Evolutionary conservation across 352 stramenopile genomes (phyloP).

Genomic region (Phytophthora pseudosyringae): DNA sequence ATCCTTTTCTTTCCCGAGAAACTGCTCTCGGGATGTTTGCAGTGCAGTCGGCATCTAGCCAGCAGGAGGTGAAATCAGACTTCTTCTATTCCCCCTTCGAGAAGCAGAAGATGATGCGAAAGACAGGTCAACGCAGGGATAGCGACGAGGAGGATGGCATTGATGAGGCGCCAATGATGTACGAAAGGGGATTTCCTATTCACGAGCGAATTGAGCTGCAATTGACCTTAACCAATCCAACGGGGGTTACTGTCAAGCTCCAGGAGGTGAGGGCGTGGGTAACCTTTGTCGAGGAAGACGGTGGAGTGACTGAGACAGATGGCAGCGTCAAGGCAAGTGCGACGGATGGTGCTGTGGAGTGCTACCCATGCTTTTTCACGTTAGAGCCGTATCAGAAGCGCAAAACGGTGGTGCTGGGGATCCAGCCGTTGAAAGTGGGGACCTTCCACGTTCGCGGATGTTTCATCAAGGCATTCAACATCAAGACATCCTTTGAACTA

Average conservation of each 20-base stretch:
- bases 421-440: slow-evolving; percentile 56
- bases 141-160: slow-evolving; percentile 19
- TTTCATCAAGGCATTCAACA: slow-evolving; percentile 66
- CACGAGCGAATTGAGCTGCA: slow-evolving; percentile 66
- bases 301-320: background rate
- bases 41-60: slow-evolving; percentile 16
- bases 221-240: slow-evolving; percentile 70
- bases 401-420: slow-evolving; percentile 51
- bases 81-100: slow-evolving; percentile 74
- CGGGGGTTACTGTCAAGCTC: slow-evolving; percentile 65
- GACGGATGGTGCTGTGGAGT: slow-evolving; percentile 45
- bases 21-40: slow-evolving; percentile 48
- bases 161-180: slow-evolving; percentile 30
- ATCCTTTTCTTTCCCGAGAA: slow-evolving; percentile 49
- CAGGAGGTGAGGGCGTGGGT: slow-evolving; percentile 72
- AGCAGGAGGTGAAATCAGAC: slow-evolving; percentile 40
- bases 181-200: slow-evolving; percentile 56
- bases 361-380: slow-evolving; percentile 59
- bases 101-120: slow-evolving; percentile 43
- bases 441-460: slow-evolving; percentile 56
- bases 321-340: background rate
- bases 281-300: slow-evolving; percentile 18
- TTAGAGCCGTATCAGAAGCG: slow-evolving; percentile 60
- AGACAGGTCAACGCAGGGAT: slow-evolving; percentile 4
- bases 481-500: slow-evolving; percentile 64